A percentile compares a stretch with the other conserved stretches of the same genome.
These are phyloP conservation scores for Vigna nakashimae DNA, from an alignment of 306 rosid genomes.

Conservation along the genomic window DNA sequence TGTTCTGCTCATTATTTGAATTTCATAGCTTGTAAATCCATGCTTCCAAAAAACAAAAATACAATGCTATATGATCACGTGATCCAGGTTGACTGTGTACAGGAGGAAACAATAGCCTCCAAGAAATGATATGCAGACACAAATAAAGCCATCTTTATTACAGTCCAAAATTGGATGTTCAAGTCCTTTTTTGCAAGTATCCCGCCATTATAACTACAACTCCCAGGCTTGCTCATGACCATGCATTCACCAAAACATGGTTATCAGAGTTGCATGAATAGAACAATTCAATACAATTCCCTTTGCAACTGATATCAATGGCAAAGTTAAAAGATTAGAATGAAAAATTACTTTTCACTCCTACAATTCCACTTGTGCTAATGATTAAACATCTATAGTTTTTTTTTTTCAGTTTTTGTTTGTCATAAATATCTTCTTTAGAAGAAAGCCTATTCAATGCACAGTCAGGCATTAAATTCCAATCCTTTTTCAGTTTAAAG, in stretches of 20 bases:
- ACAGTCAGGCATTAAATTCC: background rate
- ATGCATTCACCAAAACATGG: background rate
- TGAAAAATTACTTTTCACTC: background rate
- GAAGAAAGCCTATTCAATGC: background rate
- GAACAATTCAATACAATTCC: background rate
- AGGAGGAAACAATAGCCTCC: conserved; percentile 5
- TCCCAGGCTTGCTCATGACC: background rate
- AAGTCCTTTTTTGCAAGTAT: background rate
- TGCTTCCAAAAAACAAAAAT: conserved; percentile 12
- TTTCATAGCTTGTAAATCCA: conserved; percentile 5
- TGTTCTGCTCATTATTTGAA: conserved; percentile 12
- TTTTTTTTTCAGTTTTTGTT: too few species aligned
- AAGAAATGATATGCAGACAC: background rate
- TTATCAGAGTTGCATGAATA: background rate
- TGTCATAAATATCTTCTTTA: too few species aligned
- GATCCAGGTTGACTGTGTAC: conserved; percentile 8
- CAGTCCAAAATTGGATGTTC: background rate
- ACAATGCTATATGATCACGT: background rate
- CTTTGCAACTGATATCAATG: background rate
- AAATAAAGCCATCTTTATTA: background rate
- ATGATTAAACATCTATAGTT: background rate
- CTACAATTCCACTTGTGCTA: background rate
- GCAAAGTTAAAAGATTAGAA: background rate
- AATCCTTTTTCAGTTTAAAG: background rate
- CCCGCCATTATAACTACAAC: background rate